These are phyloP conservation scores for Saccharomyces hybrid DNA, from an alignment of 1,139 yeast genomes.

Conservation along the genomic window DNA sequence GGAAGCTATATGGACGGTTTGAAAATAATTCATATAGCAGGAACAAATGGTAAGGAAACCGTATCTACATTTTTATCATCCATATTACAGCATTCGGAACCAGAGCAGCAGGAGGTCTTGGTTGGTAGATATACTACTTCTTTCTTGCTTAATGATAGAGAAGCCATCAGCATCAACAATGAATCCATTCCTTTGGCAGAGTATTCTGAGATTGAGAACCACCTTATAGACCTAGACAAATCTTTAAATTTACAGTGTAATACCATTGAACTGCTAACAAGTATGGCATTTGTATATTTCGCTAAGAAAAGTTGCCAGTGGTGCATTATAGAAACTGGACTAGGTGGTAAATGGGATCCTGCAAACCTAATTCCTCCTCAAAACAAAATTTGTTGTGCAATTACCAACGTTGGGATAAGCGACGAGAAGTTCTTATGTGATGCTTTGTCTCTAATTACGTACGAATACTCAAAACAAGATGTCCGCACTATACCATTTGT, in stretches of 20 bases:
- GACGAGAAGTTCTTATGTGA: constrained; percentile 71
- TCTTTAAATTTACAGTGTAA: constrained; percentile 54
- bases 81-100: constrained; percentile 38
- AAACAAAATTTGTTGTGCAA: constrained; percentile 54
- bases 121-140: constrained; percentile 82
- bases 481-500: not conserved
- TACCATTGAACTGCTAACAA: constrained; percentile 79
- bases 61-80: constrained; percentile 72
- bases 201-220: constrained; percentile 41
- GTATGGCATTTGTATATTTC: constrained; percentile 77
- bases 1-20: constrained; percentile 62
- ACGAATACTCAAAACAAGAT: no score
- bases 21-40: constrained; percentile 76
- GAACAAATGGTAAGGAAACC: constrained; percentile 93
- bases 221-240: constrained; percentile 32
- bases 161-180: constrained; percentile 64
- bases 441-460: constrained; percentile 56
- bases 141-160: constrained; percentile 64
- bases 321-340: constrained; percentile 83
- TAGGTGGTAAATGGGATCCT: constrained; percentile 84
- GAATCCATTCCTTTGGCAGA: constrained; percentile 42
- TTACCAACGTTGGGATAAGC: constrained; percentile 79
- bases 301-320: constrained; percentile 50
- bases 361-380: constrained; percentile 54
- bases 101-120: constrained; percentile 20